Conservation (phyloP, 495 filamentous ascomycete species). For the Pseudoneurospora amorphoporcata region DNA sequence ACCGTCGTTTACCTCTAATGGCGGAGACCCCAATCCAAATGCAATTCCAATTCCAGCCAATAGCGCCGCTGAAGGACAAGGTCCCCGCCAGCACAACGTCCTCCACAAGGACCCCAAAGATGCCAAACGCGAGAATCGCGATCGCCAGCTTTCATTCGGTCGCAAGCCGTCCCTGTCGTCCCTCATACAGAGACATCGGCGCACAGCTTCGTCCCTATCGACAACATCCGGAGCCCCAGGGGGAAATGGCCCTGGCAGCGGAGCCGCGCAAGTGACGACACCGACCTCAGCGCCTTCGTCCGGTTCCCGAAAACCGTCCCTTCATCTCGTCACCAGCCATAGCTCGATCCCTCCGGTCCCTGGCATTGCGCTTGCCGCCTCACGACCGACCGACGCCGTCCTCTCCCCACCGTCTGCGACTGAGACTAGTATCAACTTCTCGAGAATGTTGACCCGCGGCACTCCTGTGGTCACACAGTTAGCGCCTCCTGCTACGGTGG, state of each 20-base stretch:
- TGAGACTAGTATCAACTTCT: slow-evolving; percentile 20
- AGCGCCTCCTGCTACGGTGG: slow-evolving; percentile 20
- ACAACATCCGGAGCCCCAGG: slow-evolving; percentile 11
- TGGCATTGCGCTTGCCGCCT: slow-evolving; percentile 25
- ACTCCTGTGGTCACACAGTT: slow-evolving; percentile 22
- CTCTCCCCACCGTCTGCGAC: slow-evolving; percentile 21
- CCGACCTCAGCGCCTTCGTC: slow-evolving; percentile 7
- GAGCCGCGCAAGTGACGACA: background rate
- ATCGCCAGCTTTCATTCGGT: slow-evolving; percentile 35
- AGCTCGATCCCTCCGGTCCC: slow-evolving; percentile 27
- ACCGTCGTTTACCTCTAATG: background rate
- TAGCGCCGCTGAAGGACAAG: background rate
- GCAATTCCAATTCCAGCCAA: background rate
- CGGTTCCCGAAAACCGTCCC: background rate
- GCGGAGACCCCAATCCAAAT: background rate
- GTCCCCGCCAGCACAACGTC: slow-evolving; percentile 21
- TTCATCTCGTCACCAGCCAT: background rate
- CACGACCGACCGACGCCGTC: slow-evolving; percentile 21
- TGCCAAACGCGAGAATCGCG: slow-evolving; percentile 13
- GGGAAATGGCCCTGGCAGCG: background rate
- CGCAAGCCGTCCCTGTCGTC: slow-evolving; percentile 33
- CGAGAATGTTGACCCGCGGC: slow-evolving; percentile 35
- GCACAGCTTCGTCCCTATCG: slow-evolving; percentile 24
- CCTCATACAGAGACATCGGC: slow-evolving; percentile 24
- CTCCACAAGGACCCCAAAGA: slow-evolving; percentile 26